Percentiles rank a stretch among this genome's conserved stretches.
phyloP scores from a whole-genome alignment of 1,284 basidiomycete species.

The Puccinia novopanici region DNA sequence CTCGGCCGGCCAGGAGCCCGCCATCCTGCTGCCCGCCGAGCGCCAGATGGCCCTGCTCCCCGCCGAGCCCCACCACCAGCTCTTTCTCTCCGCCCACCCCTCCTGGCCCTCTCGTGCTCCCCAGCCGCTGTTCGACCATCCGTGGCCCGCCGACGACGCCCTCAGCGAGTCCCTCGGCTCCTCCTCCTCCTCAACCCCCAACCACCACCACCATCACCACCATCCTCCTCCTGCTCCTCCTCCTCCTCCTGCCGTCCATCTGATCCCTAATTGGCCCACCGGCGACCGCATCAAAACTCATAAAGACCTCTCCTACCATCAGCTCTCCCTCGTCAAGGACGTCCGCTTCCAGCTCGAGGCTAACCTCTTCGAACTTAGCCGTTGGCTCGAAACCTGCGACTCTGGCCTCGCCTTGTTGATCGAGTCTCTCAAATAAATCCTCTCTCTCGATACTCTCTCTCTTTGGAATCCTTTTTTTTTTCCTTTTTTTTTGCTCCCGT shows the following conservation, averaged over 20 bases:
- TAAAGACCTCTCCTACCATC: slow-evolving; percentile 21
- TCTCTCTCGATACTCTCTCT: background rate
- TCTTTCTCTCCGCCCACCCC: too few species aligned
- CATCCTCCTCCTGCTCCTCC: background rate
- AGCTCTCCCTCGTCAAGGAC: slow-evolving; percentile 6
- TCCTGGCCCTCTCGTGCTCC: too few species aligned
- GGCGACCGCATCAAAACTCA: slow-evolving; percentile 25
- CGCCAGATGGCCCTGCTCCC: too few species aligned
- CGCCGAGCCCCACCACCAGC: too few species aligned
- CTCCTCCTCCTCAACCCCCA: background rate
- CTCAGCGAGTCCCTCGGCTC: too few species aligned
- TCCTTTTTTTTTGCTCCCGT: background rate
- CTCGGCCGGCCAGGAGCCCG: too few species aligned
- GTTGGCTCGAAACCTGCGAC: slow-evolving; percentile 40
- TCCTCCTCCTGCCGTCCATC: background rate
- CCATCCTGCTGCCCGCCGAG: too few species aligned
- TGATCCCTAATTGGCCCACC: slow-evolving; percentile 26
- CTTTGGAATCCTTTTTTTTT: background rate
- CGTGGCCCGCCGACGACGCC: too few species aligned
- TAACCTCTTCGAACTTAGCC: slow-evolving; percentile 19
- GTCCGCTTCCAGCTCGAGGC: slow-evolving; percentile 28
- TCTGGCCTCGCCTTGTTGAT: slow-evolving; percentile 33
- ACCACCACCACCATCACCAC: background rate
- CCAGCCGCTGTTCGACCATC: too few species aligned
- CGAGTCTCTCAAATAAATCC: slow-evolving; percentile 25